phyloP scores from a whole-genome alignment of 768 basidiomycete species.

The Clavaria fumosa region DNA sequence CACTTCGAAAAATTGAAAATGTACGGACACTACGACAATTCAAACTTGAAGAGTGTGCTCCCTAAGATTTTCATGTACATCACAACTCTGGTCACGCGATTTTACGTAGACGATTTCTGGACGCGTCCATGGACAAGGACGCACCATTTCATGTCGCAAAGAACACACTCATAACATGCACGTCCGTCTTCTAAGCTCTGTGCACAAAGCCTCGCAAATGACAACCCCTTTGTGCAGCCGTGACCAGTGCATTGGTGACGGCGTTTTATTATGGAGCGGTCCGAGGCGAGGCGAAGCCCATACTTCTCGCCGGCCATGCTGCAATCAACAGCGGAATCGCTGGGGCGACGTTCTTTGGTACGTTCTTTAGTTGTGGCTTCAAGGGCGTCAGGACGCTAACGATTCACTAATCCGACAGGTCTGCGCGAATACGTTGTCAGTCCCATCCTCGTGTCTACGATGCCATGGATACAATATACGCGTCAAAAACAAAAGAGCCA shows the following conservation, averaged over 20 bases:
- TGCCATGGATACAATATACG: constrained; percentile 34
- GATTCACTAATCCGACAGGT: constrained; percentile 24
- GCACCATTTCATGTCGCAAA: too few species aligned
- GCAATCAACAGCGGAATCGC: constrained; percentile 60
- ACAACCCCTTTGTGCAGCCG: constrained; percentile 28
- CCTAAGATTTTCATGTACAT: too few species aligned
- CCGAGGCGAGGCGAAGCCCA: constrained; percentile 30
- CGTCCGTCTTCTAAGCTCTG: constrained; percentile 41
- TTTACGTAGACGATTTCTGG: too few species aligned
- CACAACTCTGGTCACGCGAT: too few species aligned
- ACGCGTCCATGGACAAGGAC: too few species aligned
- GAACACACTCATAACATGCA: constrained; percentile 58
- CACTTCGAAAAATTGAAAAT: too few species aligned
- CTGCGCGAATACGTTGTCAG: constrained; percentile 63
- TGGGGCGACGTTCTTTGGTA: constrained; percentile 68
- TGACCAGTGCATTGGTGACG: constrained; percentile 35
- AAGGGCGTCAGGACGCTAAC: background rate
- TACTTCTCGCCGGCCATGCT: constrained; percentile 38
- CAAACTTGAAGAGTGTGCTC: too few species aligned
- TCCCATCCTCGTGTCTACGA: constrained; percentile 35
- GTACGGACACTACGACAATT: too few species aligned
- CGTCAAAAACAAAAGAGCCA: constrained; percentile 24
- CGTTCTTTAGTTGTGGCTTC: constrained; percentile 14
- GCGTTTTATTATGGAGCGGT: constrained; percentile 31
- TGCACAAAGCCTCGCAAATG: constrained; percentile 15